These are phyloP conservation scores for Penicillium robsamsonii DNA, from an alignment of 495 filamentous ascomycete genomes.

Conservation along the genomic window DNA sequence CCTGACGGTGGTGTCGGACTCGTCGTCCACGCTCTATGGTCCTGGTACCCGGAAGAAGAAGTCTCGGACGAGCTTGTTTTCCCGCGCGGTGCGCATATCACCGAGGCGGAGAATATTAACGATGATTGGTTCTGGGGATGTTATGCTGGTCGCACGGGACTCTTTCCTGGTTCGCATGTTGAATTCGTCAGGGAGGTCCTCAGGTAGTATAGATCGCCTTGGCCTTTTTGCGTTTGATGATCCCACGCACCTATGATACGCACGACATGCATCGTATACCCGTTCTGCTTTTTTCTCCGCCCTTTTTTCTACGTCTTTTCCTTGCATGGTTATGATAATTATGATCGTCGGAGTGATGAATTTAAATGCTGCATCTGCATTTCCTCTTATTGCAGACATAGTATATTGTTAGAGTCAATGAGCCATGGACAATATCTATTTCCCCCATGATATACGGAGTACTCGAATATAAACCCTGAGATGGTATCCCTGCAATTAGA, in stretches of 20 bases:
- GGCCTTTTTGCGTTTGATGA: slow-evolving; percentile 1
- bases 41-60: slow-evolving; percentile 65
- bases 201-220: slow-evolving; percentile 9
- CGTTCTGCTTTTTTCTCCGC: not conserved
- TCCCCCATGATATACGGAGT: not conserved
- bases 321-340: not conserved
- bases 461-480: not conserved
- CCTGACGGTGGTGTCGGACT: slow-evolving; percentile 68
- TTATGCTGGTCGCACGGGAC: slow-evolving; percentile 70
- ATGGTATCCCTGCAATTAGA: not conserved
- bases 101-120: slow-evolving; percentile 78
- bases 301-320: not conserved
- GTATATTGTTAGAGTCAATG: not conserved
- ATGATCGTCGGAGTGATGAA: slow-evolving; percentile 8
- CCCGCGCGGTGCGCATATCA: slow-evolving; percentile 75
- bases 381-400: not conserved
- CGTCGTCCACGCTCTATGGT: slow-evolving; percentile 62
- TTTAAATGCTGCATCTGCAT: slow-evolving; percentile 1
- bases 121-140: slow-evolving; percentile 81
- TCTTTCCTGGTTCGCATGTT: slow-evolving; percentile 77
- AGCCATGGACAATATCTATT: too few relatives aligned
- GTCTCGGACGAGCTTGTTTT: slow-evolving; percentile 75
- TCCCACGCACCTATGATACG: not conserved
- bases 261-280: not conserved
- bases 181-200: slow-evolving; percentile 40